Base-by-base conservation (phyloP, 139 green algal genomes). In the Desmodesmus armatus region DNA sequence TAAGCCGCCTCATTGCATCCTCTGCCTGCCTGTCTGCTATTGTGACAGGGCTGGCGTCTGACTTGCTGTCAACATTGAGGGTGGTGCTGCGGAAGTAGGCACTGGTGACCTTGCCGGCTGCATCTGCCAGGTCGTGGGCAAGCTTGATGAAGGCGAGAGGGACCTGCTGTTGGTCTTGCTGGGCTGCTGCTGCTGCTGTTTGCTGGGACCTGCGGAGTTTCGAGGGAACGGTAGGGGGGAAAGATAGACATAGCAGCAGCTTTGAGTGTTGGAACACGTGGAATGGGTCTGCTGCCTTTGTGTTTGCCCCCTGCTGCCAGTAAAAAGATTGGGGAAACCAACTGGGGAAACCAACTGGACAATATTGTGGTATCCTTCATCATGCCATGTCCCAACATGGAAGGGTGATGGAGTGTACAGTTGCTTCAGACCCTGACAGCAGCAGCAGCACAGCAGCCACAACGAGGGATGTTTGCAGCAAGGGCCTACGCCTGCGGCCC, bases 1-100 rank as follows among this genome's bases (percentile, higher is more conserved):
- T 78, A 15, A 97, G 29, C 23, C 51, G 53, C 0, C 95, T 89
- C 95, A 98, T 97, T 0, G 90, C 93, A 17, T 71, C 77, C 87
- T 99, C 96, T 6, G 95, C 95, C 82, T 97, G 69, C 55, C 87
- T 80, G 89, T 97, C 95, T 9, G 95, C 94, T 31, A 96, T 93
- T 0, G 95, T 98, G 15, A 98, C 95, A 0, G 96, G 96, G 79
- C 88, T 95, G 17, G 83, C 88, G 85, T 98, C 96, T 17, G 77
- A 74, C 75, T 98, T 98, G 65, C 80, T 86, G 44, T 98, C 94
- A 15, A 98, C 91, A 3, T 90, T 78, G 41, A 99, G 83, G 0
- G 80, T 80, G 3, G 90, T 92, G n/a, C n/a, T n/a, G 73, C 94
- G 90, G 80, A 79, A 70, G 51, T 78, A 79, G 15, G 43, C 69